Evolutionary conservation across 148 eudicot genomes (phyloP).

Genomic region (Nyssa sinensis): DNA sequence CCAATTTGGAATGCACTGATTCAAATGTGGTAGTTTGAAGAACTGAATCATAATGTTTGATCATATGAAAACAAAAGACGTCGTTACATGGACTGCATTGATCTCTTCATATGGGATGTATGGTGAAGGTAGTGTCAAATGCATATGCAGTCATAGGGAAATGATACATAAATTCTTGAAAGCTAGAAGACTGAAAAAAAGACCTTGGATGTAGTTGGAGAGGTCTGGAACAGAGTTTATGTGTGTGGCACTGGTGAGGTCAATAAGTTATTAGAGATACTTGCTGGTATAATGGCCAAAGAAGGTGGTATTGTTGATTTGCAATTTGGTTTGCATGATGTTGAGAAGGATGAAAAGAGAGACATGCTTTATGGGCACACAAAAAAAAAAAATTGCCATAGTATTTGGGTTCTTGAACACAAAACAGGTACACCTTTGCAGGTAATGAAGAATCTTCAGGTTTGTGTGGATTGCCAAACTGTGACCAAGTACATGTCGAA

Average conservation of each 20-base stretch:
- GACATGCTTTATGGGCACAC: constrained; percentile 35
- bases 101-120: constrained; percentile 42
- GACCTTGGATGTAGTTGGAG: constrained; percentile 49
- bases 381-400: constrained; percentile 40
- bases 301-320: constrained; percentile 32
- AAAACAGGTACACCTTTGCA: constrained; percentile 27
- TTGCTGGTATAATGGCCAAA: constrained; percentile 24
- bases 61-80: constrained; percentile 33
- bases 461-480: constrained; percentile 38
- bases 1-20: constrained; percentile 40
- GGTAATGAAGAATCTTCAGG: constrained; percentile 32
- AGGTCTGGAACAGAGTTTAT: constrained; percentile 29
- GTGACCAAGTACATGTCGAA: constrained; percentile 31
- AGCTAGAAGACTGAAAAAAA: constrained; percentile 38
- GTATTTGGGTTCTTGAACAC: constrained; percentile 38
- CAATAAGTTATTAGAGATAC: constrained; percentile 21
- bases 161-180: constrained; percentile 38
- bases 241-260: constrained; percentile 36
- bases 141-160: constrained; percentile 43
- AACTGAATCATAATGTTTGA: constrained; percentile 27
- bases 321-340: constrained; percentile 34
- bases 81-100: constrained; percentile 38
- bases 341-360: constrained; percentile 38
- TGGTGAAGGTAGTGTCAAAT: constrained; percentile 55
- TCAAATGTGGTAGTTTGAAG: constrained; percentile 34